Percentiles rank a stretch among this genome's conserved stretches.
These are phyloP conservation scores for Penicillium bialowiezense DNA, from an alignment of 495 filamentous ascomycete species.

Conservation along the genomic window DNA sequence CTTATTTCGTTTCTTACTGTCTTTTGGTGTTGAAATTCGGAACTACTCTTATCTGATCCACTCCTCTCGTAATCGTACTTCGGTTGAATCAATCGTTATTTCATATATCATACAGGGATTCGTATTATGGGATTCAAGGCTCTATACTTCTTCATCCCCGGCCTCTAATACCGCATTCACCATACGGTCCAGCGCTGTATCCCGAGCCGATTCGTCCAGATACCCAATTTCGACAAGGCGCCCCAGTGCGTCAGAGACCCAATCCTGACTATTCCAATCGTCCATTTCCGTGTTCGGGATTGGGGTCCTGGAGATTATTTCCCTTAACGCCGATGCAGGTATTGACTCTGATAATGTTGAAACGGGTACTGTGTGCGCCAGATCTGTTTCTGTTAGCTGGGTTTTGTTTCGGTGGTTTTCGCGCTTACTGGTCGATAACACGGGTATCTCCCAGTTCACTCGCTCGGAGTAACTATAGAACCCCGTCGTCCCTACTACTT, in stretches of 20 bases:
- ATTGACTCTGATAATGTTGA: too few species aligned
- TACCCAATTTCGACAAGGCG: constrained; percentile 15
- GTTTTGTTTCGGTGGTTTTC: too few species aligned
- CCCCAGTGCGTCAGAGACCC: too few species aligned
- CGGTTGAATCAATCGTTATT: too few species aligned
- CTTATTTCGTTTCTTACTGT: background rate
- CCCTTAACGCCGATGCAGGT: too few species aligned
- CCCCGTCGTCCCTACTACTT: constrained; percentile 15
- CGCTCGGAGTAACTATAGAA: constrained; percentile 17
- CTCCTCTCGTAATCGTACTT: too few species aligned
- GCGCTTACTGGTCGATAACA: constrained; percentile 9
- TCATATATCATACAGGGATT: too few species aligned
- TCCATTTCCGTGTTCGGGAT: background rate
- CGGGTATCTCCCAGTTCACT: constrained; percentile 11
- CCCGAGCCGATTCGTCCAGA: constrained; percentile 7
- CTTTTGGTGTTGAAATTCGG: background rate
- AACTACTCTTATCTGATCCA: background rate
- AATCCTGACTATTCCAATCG: constrained; percentile 31
- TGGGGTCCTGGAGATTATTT: constrained; percentile 5
- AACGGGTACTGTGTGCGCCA: constrained; percentile 11
- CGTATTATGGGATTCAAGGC: background rate
- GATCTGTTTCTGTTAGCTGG: too few species aligned
- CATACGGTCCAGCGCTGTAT: constrained; percentile 23
- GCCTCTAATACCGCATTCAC: constrained; percentile 24
- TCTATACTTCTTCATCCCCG: background rate